These are phyloP conservation scores for Populus deltoides DNA, from an alignment of 345 rosid species.

Conservation along the genomic window DNA sequence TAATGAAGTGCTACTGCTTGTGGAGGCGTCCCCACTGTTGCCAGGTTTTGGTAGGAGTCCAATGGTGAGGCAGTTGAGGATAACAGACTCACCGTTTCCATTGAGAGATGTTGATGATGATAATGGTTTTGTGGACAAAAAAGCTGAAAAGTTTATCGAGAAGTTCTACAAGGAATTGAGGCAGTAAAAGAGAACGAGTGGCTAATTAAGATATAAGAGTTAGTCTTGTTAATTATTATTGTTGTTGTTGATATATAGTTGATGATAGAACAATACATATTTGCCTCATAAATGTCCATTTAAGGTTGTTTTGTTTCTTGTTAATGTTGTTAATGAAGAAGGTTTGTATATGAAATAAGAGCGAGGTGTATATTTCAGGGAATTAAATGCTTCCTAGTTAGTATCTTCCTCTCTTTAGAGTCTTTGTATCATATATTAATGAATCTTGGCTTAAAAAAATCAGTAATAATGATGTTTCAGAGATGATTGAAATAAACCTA, in stretches of 20 bases:
- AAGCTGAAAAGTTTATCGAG: constrained; percentile 82
- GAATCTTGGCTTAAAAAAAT: no score
- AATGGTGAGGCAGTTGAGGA: constrained; percentile 67
- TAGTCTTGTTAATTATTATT: neutral
- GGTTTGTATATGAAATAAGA: neutral
- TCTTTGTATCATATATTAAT: no score
- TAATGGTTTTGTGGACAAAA: constrained; percentile 54
- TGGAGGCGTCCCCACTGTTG: constrained; percentile 62
- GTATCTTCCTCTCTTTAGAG: neutral
- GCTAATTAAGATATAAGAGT: neutral
- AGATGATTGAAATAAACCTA: neutral
- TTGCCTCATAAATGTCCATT: neutral
- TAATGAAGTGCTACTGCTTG: constrained; percentile 18
- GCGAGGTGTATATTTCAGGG: constrained; percentile 5
- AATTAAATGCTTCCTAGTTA: neutral
- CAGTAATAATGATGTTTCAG: neutral
- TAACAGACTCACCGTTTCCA: constrained; percentile 95
- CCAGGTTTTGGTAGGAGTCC: constrained; percentile 89
- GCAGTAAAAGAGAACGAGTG: constrained; percentile 42
- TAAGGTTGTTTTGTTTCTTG: constrained; percentile 1
- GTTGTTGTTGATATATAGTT: neutral
- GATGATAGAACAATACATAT: neutral
- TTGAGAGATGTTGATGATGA: constrained; percentile 51
- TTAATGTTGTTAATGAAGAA: constrained; percentile 14
- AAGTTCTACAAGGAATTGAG: constrained; percentile 67